A percentile compares a stretch with the other conserved stretches of the same genome.
phyloP scores from a whole-genome alignment of 345 rosid genomes.

The Eucalyptus grandis region DNA sequence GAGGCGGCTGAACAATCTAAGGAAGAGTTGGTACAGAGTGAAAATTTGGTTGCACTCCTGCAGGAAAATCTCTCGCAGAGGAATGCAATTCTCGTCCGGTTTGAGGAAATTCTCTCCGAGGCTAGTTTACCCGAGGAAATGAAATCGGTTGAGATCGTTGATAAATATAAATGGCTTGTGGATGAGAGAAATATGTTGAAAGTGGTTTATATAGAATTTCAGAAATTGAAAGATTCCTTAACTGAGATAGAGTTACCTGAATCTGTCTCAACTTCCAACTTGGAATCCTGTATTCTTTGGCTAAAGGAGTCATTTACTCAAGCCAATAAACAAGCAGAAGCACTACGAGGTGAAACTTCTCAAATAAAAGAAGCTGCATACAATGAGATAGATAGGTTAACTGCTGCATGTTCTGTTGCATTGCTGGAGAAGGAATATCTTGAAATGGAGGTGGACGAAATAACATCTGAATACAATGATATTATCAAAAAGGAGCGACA shows the following conservation, averaged over 20 bases:
- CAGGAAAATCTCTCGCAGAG: slow-evolving; percentile 44
- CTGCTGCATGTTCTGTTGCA: slow-evolving; percentile 42
- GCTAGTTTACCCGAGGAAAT: slow-evolving; percentile 41
- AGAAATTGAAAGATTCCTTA: slow-evolving; percentile 45
- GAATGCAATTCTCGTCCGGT: slow-evolving; percentile 36
- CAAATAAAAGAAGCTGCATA: slow-evolving; percentile 26
- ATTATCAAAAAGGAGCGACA: slow-evolving; percentile 22
- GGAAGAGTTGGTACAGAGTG: slow-evolving; percentile 46
- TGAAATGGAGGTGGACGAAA: slow-evolving; percentile 31
- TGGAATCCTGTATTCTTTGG: slow-evolving; percentile 54
- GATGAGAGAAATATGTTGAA: slow-evolving; percentile 51
- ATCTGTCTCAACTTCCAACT: slow-evolving; percentile 32
- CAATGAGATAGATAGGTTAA: slow-evolving; percentile 39
- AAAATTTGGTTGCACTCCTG: slow-evolving; percentile 39
- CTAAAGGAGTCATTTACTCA: slow-evolving; percentile 49
- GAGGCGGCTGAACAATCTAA: slow-evolving; percentile 40
- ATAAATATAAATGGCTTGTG: slow-evolving; percentile 51
- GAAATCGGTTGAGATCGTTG: slow-evolving; percentile 36
- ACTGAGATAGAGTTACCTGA: slow-evolving; percentile 51
- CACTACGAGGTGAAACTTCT: slow-evolving; percentile 36
- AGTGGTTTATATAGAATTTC: slow-evolving; percentile 30
- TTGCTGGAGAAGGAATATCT: slow-evolving; percentile 51
- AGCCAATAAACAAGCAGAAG: slow-evolving; percentile 34
- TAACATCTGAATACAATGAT: slow-evolving; percentile 24
- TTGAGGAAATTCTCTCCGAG: slow-evolving; percentile 41